Evolutionary conservation across 2,329 filamentous ascomycete genomes (phyloP).

Genomic region (Aspergillus pseudotamarii): DNA sequence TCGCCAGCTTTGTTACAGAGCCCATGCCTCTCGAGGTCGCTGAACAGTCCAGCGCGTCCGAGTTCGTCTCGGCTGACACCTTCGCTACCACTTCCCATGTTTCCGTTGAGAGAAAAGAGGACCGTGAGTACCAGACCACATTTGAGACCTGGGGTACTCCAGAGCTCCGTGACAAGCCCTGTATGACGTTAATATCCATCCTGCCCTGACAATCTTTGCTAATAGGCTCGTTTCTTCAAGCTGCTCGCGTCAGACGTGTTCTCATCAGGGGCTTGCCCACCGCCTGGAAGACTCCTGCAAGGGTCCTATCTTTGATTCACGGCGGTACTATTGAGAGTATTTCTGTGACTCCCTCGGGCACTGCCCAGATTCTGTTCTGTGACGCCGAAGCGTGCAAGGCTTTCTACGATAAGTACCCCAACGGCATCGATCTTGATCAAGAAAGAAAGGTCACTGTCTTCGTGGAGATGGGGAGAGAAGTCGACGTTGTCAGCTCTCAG

Average conservation of each 20-base stretch:
- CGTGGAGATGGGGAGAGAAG: slow-evolving; percentile 41
- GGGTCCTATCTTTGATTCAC: slow-evolving; percentile 41
- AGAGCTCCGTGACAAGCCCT: slow-evolving; percentile 27
- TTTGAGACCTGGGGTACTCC: slow-evolving; percentile 38
- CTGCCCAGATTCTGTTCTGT: slow-evolving; percentile 41
- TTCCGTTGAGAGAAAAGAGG: slow-evolving; percentile 21
- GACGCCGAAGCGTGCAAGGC: slow-evolving; percentile 36
- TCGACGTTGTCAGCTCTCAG: slow-evolving; percentile 46
- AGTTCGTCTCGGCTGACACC: background rate
- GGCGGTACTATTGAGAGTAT: slow-evolving; percentile 43
- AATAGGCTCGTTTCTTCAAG: slow-evolving; percentile 13
- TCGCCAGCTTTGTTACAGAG: background rate
- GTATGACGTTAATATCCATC: slow-evolving; percentile 19
- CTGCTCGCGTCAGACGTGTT: slow-evolving; percentile 32
- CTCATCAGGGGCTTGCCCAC: slow-evolving; percentile 42
- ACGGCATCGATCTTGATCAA: slow-evolving; percentile 39
- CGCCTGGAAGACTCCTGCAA: slow-evolving; percentile 29
- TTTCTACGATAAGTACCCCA: slow-evolving; percentile 40
- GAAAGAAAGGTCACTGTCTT: slow-evolving; percentile 36
- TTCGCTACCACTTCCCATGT: background rate
- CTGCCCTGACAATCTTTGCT: background rate
- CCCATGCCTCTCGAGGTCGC: background rate
- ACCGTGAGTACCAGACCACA: slow-evolving; percentile 33
- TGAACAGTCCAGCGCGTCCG: background rate
- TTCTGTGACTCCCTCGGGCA: slow-evolving; percentile 21